A percentile compares a stretch with the other conserved stretches of the same genome.
Conservation (phyloP, 2,329 filamentous ascomycete species). For the Coniochaeta prunicola region DNA sequence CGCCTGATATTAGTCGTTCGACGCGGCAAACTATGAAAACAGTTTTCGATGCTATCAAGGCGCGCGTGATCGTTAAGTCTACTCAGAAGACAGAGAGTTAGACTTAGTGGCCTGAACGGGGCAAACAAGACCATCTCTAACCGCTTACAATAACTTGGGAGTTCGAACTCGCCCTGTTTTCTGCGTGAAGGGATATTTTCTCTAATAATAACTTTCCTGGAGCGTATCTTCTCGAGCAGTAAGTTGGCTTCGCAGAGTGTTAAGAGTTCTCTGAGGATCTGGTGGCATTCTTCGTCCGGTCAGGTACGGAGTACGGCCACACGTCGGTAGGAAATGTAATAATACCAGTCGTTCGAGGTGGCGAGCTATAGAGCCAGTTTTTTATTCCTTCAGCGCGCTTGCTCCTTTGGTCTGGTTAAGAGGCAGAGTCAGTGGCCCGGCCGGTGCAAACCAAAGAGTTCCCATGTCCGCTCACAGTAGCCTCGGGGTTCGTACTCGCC, state of each 20-base stretch:
- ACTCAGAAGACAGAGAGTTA: background rate
- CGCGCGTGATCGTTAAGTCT: background rate
- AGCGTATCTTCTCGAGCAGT: too few species aligned
- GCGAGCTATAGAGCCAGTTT: background rate
- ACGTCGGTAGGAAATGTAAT: background rate
- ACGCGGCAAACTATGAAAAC: background rate
- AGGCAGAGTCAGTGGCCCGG: background rate
- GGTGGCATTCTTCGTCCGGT: too few species aligned
- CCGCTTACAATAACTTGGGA: background rate
- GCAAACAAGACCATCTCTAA: background rate
- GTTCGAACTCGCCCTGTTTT: background rate
- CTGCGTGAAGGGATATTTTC: too few species aligned
- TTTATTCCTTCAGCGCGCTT: background rate
- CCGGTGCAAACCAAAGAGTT: background rate
- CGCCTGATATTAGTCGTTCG: constrained; percentile 5
- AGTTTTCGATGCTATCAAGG: background rate
- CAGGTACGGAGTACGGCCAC: too few species aligned
- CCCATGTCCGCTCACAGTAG: background rate
- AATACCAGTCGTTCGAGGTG: background rate
- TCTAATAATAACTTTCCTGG: too few species aligned
- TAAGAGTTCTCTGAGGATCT: too few species aligned
- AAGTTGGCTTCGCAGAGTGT: too few species aligned
- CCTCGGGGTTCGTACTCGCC: background rate
- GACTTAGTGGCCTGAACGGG: background rate
- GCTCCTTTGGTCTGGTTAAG: background rate